Percentiles rank a stretch among this genome's conserved stretches.
phyloP scores from a whole-genome alignment of 1,139 yeast species.

The Zygoascus sp. region DNA sequence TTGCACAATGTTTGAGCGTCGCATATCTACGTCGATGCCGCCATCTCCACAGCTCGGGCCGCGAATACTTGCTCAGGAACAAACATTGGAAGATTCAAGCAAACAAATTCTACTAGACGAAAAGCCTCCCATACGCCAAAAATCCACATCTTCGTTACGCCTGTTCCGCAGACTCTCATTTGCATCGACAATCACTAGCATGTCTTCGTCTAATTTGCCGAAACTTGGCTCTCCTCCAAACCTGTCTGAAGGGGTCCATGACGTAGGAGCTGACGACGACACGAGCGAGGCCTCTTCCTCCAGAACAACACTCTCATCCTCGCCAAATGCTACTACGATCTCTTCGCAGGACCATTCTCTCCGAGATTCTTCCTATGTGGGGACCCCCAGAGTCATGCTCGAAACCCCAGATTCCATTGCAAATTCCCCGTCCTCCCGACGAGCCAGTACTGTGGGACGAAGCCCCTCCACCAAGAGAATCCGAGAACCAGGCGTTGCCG shows the following conservation, averaged over 20 bases:
- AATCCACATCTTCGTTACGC: background rate
- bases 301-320: conserved; percentile 7
- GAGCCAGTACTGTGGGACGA: background rate
- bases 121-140: background rate
- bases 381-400: conserved; percentile 1
- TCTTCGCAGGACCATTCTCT: conserved; percentile 5
- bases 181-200: background rate
- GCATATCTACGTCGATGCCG: background rate
- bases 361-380: conserved; percentile 2
- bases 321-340: conserved; percentile 12
- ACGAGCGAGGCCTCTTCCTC: conserved; percentile 9
- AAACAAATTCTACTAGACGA: background rate
- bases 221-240: background rate
- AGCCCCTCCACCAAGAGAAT: background rate
- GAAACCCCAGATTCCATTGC: conserved; percentile 6
- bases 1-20: background rate
- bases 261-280: background rate
- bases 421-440: background rate
- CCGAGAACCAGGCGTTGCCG: conserved; percentile 10
- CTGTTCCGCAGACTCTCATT: conserved; percentile 6
- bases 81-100: background rate
- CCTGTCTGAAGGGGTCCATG: background rate
- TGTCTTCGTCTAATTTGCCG: background rate
- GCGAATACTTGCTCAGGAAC: background rate
- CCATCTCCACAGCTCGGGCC: background rate